Evolutionary conservation across 805 yeast species (phyloP), one percentile per base, ranked within the genome.

Genomic region (Sugiyamaella lignohabitans): DNA sequence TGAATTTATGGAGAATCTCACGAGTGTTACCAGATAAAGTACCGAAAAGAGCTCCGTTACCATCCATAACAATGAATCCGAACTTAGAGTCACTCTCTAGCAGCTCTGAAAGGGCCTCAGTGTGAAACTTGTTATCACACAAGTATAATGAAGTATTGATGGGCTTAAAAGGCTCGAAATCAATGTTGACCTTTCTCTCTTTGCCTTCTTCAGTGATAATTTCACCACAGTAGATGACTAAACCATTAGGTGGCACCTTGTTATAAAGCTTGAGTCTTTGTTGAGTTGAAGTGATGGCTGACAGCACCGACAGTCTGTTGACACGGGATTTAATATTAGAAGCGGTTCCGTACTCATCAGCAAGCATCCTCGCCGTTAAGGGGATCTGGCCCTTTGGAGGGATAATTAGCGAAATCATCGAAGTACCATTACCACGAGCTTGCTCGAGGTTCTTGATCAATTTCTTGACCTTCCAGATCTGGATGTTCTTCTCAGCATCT

Each of bases 41-140:
- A 70, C 99, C 99, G 59, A 93, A 93, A 56, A 93, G 74, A 2
- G 96, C 87, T 51, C 98, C 98, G 67, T 89, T 88, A 87, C 99
- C 99, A 71, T 93, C 99, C 98, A 93, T 93, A 60, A 93, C 84
- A 59, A 93, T 94, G 71, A 93, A 93, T 43, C 99, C 99, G 59
- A 91, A 93, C 68, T 85, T 80, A 66, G 94, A 96, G 69, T 93
- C 98, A 55, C 87, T 81, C 72, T 93, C 97, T 54, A 93, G 75
- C 62, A 93, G 76, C 71, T 93, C 98, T 40, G 95, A 78, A 46
- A 93, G 76, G 4, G 96, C 97, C 71, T 93, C 99, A 24, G 96
- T 94, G 67, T 93, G 98, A 75, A 93, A 93, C 67, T 91, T 91
- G 73, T 89, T 91, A 74, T 93, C 99, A 79, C 99, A 93, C 59